phyloP scores from a whole-genome alignment of 345 rosid genomes.

The Aquilaria yunnanensis region DNA sequence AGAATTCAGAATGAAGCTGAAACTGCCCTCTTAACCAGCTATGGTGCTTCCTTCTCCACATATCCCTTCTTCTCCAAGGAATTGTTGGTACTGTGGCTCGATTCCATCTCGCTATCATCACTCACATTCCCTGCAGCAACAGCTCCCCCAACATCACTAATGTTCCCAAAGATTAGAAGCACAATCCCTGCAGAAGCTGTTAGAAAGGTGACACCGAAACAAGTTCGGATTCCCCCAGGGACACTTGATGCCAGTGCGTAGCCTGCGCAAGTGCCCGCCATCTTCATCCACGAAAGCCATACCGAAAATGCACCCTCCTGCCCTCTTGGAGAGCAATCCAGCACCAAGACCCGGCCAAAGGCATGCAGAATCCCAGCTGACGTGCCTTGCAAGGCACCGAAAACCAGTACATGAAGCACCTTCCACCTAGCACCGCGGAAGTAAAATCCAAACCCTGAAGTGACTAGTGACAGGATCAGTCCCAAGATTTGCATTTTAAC shows the following conservation, averaged over 20 bases:
- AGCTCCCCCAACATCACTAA: slow-evolving; percentile 49
- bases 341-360: slow-evolving; percentile 36
- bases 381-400: slow-evolving; percentile 49
- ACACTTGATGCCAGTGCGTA: slow-evolving; percentile 40
- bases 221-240: slow-evolving; percentile 27
- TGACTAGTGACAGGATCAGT: slow-evolving; percentile 31
- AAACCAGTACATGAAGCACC: slow-evolving; percentile 25
- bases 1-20: background rate
- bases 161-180: slow-evolving; percentile 40
- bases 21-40: background rate
- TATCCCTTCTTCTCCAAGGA: background rate
- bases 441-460: slow-evolving; percentile 39
- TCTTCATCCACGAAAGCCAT: slow-evolving; percentile 44
- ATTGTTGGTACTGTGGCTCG: background rate
- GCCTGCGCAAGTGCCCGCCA: slow-evolving; percentile 42
- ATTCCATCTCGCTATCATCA: slow-evolving; percentile 13
- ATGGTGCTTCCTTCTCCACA: slow-evolving; percentile 1
- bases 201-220: slow-evolving; percentile 33
- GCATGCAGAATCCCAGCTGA: slow-evolving; percentile 42
- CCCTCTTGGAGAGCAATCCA: slow-evolving; percentile 45
- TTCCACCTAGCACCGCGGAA: slow-evolving; percentile 32
- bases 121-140: slow-evolving; percentile 33
- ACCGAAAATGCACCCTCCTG: slow-evolving; percentile 48
- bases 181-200: slow-evolving; percentile 23
- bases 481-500: slow-evolving; percentile 53